phyloP scores from a whole-genome alignment of 345 rosid species.

The Aegle marmelos region DNA sequence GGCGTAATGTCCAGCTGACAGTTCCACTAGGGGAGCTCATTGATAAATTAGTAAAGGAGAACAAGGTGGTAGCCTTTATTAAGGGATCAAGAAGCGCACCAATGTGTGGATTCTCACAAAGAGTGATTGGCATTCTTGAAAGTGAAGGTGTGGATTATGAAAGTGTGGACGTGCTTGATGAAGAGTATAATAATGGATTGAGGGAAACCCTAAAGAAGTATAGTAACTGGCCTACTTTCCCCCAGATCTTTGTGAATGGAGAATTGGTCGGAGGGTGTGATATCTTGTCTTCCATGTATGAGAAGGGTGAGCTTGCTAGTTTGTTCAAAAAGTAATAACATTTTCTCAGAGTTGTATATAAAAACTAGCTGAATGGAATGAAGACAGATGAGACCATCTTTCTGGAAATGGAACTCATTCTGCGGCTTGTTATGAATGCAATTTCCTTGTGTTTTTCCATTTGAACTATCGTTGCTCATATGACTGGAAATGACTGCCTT shows the following conservation, averaged over 20 bases:
- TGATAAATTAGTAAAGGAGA: constrained; percentile 75
- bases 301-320: constrained; percentile 73
- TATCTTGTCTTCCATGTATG: constrained; percentile 73
- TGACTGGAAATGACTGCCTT: not conserved
- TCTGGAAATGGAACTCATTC: not conserved
- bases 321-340: constrained; percentile 35
- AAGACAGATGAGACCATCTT: not conserved
- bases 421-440: not conserved
- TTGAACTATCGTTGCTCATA: not conserved
- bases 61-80: constrained; percentile 85
- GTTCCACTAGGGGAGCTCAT: constrained; percentile 70
- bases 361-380: not conserved
- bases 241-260: constrained; percentile 75
- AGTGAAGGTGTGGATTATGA: constrained; percentile 79
- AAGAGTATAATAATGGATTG: constrained; percentile 69
- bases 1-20: constrained; percentile 72
- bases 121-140: constrained; percentile 77
- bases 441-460: not conserved
- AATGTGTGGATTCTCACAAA: constrained; percentile 86
- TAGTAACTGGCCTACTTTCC: constrained; percentile 94
- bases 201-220: constrained; percentile 83
- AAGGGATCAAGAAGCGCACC: constrained; percentile 95
- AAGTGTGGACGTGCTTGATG: constrained; percentile 85
- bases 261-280: constrained; percentile 88
- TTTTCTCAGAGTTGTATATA: not conserved